These are phyloP conservation scores for Sarocladiaceae sp. DNA, from an alignment of 2,329 filamentous ascomycete genomes.

Conservation along the genomic window DNA sequence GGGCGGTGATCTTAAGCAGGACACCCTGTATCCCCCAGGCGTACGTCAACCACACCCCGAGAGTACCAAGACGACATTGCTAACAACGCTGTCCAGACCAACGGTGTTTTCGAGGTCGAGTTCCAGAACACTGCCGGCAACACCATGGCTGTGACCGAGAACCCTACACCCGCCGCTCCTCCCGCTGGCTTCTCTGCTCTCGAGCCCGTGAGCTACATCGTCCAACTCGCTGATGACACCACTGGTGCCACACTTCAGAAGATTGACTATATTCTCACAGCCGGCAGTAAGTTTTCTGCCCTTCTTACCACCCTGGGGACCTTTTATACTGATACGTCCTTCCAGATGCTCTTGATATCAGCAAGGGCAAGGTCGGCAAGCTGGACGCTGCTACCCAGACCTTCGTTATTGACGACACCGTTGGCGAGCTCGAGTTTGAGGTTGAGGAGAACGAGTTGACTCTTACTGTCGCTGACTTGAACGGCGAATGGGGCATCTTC, in stretches of 20 bases:
- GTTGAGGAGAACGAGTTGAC: constrained; percentile 35
- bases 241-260: constrained; percentile 30
- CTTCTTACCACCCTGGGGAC: too few species aligned
- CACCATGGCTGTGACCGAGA: constrained; percentile 33
- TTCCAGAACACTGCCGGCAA: constrained; percentile 29
- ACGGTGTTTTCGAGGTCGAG: constrained; percentile 34
- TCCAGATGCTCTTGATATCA: constrained; percentile 29
- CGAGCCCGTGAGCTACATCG: constrained; percentile 31
- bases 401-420: constrained; percentile 29
- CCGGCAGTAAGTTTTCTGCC: constrained; percentile 24
- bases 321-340: background rate
- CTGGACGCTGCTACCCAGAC: constrained; percentile 29
- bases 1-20: constrained; percentile 28
- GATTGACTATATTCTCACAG: constrained; percentile 35
- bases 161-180: constrained; percentile 25
- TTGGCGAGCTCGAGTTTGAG: constrained; percentile 37
- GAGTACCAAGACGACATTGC: background rate
- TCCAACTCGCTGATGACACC: constrained; percentile 27
- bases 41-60: constrained; percentile 18
- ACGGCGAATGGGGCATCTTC: constrained; percentile 30
- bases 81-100: constrained; percentile 15
- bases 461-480: constrained; percentile 24
- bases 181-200: constrained; percentile 31
- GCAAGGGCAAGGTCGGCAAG: constrained; percentile 28
- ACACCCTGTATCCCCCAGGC: constrained; percentile 27